Conservation (phyloP, 345 rosid genomes). For the Carallia pectinifolia region DNA sequence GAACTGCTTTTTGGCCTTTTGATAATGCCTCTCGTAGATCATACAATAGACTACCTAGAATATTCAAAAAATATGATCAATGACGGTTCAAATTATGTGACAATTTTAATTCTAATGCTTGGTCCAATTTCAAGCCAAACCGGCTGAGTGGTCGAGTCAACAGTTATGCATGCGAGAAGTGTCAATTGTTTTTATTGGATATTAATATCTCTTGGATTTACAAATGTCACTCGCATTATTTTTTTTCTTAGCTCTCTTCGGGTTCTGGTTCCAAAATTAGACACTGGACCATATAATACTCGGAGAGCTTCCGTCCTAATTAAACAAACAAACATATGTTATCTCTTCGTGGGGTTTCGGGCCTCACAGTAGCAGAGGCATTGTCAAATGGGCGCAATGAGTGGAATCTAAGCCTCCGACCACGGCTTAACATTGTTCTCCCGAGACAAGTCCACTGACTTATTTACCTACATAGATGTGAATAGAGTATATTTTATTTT, state of each 20-base stretch:
- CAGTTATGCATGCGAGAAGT: conserved; percentile 8
- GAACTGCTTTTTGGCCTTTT: too few relatives aligned
- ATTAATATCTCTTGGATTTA: conserved; percentile 31
- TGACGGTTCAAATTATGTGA: too few relatives aligned
- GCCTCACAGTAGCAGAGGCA: background rate
- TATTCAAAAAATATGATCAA: background rate
- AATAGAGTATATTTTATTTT: too few relatives aligned
- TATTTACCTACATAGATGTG: background rate
- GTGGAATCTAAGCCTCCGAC: conserved; percentile 10
- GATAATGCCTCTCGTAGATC: too few relatives aligned
- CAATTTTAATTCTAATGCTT: too few relatives aligned
- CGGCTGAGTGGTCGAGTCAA: too few relatives aligned
- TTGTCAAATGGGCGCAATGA: conserved; percentile 47
- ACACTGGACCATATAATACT: conserved; percentile 19
- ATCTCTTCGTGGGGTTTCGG: conserved; percentile 31
- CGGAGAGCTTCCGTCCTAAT: conserved; percentile 9
- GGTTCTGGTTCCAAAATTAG: conserved; percentile 32
- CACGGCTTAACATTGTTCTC: background rate
- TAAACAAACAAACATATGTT: background rate
- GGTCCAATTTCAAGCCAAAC: too few relatives aligned
- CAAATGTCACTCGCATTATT: conserved; percentile 28
- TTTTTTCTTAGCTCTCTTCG: conserved; percentile 10
- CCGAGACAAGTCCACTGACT: background rate
- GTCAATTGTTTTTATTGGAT: conserved; percentile 44
- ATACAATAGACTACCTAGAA: background rate